A percentile compares a stretch with the other conserved stretches of the same genome.
Conservation (phyloP, 129 eudicot species). For the Helichrysum umbraculigerum region DNA sequence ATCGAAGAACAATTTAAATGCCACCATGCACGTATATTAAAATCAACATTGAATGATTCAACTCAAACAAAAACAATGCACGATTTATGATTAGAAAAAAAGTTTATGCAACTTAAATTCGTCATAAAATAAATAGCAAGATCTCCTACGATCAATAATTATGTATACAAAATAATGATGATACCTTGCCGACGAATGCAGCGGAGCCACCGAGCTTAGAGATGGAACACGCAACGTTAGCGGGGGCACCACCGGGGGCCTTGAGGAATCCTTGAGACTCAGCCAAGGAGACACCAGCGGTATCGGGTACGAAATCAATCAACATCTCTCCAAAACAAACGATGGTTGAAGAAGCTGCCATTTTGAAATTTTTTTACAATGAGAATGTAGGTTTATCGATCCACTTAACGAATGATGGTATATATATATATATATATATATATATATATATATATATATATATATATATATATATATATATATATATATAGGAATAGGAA, state of each 20-base stretch:
- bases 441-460: too few relatives aligned
- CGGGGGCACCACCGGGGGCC: constrained; percentile 94
- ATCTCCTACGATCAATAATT: background rate
- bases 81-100: background rate
- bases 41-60: background rate
- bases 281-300: constrained; percentile 66
- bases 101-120: too few relatives aligned
- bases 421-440: too few relatives aligned
- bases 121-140: background rate
- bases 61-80: constrained; percentile 7
- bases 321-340: constrained; percentile 83
- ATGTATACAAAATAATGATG: background rate
- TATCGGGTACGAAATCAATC: constrained; percentile 72
- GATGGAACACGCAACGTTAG: constrained; percentile 76
- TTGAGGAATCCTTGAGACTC: constrained; percentile 69
- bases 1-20: background rate
- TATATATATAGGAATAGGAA: background rate
- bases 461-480: too few relatives aligned
- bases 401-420: too few relatives aligned
- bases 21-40: background rate
- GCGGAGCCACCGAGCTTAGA: constrained; percentile 65
- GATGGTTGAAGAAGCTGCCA: constrained; percentile 42
- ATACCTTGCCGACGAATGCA: constrained; percentile 76
- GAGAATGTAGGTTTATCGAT: too few relatives aligned
- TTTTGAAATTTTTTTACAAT: constrained; percentile 15